Base-by-base conservation (phyloP, 208 protist species). In the Acanthamoeba healyi region DNA sequence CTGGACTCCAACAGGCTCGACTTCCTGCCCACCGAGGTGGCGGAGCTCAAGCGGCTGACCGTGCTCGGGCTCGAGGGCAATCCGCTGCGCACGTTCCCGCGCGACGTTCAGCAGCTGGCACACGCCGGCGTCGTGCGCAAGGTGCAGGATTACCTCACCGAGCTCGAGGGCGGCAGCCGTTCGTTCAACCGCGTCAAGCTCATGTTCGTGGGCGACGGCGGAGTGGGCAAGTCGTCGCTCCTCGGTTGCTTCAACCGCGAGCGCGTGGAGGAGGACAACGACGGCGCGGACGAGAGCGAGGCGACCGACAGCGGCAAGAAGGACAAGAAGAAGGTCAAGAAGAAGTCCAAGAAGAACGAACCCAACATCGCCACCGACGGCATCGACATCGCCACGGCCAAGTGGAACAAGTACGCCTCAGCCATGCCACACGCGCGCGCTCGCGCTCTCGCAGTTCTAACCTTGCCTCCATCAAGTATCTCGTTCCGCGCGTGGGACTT, bases 401-500 rank as follows among this genome's bases (percentile, higher is more conserved):
- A 93, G 29, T 93, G 88, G 88, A 81, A 74, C 88, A 93, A 93
- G 88, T 93, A 22, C 24, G 38, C 34, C 1, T 17, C 44, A 49
- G 9, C 4, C 44, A 49, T 54, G 44, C 15, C 42, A 61, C 32
- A 24, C 10, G 38, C 9, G 26, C 1, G 22, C 26, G 9, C n/a
- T 87, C 14, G 58, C n/a, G 2, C 4, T 24, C 40, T 87, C 7
- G 44, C 32, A 36, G 2, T 67, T 65, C 36, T 36, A 42, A 12
- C 5, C 34, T 65, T 2, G 29, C 38, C 26, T 81, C 29, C 46
- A 9, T 7, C 36, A 32, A 93, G 88, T 32, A 93, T 93, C 29
- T 74, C 88, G 65, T 93, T 93, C 65, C 61, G 88, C 51, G 88
- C 88, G 56, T 93, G 88, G 88, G 88, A 93, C 40, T 93, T 93